Percentiles rank a stretch among this genome's conserved stretches.
These are phyloP conservation scores for Erodium texanum DNA, from an alignment of 441 rosid genomes.

Conservation along the genomic window DNA sequence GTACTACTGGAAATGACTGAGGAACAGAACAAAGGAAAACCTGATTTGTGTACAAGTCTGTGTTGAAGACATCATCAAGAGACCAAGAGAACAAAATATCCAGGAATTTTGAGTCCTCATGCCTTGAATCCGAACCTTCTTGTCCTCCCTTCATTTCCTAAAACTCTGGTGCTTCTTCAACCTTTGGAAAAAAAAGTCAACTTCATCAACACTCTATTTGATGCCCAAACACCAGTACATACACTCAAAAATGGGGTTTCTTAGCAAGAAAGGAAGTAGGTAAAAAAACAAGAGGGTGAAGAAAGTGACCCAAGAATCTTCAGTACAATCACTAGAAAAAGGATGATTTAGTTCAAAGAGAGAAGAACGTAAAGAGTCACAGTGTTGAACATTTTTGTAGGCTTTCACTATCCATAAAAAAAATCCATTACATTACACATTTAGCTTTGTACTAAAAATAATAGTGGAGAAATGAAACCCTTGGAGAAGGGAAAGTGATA, in stretches of 20 bases:
- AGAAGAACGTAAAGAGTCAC: too few relatives aligned
- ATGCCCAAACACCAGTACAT: neutral
- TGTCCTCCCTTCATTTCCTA: constrained; percentile 3
- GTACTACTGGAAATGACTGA: neutral
- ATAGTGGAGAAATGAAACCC: neutral
- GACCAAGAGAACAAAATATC: constrained; percentile 19
- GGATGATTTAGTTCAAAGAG: neutral
- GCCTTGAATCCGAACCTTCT: constrained; percentile 1
- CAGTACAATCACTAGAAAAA: neutral
- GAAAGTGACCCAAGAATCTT: neutral
- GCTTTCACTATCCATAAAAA: neutral
- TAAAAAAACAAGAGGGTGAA: neutral
- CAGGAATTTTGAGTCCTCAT: neutral
- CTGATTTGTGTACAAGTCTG: constrained; percentile 8
- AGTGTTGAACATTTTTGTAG: neutral
- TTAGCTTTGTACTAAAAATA: neutral
- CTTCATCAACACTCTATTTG: neutral
- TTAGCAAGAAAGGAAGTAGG: neutral
- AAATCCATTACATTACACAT: neutral
- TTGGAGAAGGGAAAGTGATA: neutral
- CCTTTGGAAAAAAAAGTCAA: neutral
- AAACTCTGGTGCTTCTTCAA: neutral
- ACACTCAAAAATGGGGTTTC: neutral
- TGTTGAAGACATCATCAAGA: constrained; percentile 13
- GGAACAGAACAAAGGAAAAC: neutral